Evolutionary conservation across 2,329 filamentous ascomycete genomes (phyloP), one percentile per base, ranked within the genome.

Genomic region (Ascochyta koolunga): DNA sequence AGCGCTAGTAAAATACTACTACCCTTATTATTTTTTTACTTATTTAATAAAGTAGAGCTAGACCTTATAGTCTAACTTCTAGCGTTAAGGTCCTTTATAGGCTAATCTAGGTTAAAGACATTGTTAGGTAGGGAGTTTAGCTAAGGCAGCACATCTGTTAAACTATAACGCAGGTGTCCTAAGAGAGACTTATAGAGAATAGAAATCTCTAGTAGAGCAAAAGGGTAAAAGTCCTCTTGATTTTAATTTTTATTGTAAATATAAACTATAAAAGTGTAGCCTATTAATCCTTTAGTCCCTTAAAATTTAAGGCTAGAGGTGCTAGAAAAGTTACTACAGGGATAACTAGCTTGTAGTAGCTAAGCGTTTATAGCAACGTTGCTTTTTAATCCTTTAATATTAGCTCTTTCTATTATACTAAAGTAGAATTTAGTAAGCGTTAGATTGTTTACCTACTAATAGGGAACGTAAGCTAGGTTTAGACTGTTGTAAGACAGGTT

Each of bases 231-330:
- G 73, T 74, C 61, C 62, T 62, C 65, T 74, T 76, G 62, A 76
- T 75, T 75, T 76, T 76, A 69, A 76, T 75, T 77, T 77, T 76
- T 68, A 77, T 71, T 75, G 68, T 76, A 69, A 77, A 77, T 77
- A 77, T 64, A 76, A 77, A 76, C 72, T 69, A 76, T 76, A 69
- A 76, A 77, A 77, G 69, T 75, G 61, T 75, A 67, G 71, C 70
- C 67, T 76, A 76, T 75, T 65, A 68, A 76, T 76, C 67, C 65
- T 76, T 76, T 76, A 76, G 69, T 73, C 61, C 60, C 58, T 74
- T 66, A 64, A 67, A 74, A 73, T 76, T 76, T 76, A 66, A 75
- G 66, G 72, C 73, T 77, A 77, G 72, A 77, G 68, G 72, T 76
- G 64, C 68, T 67, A 75, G 69, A 76, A 76, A 75, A 74, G 72